Base-by-base conservation (phyloP, 75 land plant species). In the Picea glauca region DNA sequence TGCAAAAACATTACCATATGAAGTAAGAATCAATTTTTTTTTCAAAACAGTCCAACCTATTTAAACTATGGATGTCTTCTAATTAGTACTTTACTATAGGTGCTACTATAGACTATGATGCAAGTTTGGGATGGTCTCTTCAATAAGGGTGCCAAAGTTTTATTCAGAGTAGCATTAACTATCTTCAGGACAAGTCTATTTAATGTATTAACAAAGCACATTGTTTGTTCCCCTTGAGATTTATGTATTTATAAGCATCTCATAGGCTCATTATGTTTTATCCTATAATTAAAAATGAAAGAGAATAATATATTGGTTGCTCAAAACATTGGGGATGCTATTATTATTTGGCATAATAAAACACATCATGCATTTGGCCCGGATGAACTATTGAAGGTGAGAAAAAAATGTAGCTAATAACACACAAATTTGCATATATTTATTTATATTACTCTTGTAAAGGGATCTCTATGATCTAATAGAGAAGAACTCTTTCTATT, bases 1-100 rank as follows among this genome's bases (percentile, higher is more conserved):
- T 78, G 90, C 99, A 15, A 96, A 96, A 79, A 92, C 97, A 81
- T 83, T 96, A 63, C 99, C 99, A 32, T 96, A 95, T 33, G 99
- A 96, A 93, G 98, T 94, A 33, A 65, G 78, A 4, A 74, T 74
- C 31, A 54, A 15, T 18, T 67, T 67, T 67, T 67, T n/a, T 17
- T 17, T 17, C 35, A 33, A 11, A 67, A 67, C 33, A 43, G 4
- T 14, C 6, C 20, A 17, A 17, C 43, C 15, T 67, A 43, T 35
- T 66, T 67, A 64, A 30, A 31, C n/a, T 38, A 33, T 38, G 17
- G 5, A 64, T 35, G 40, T 67, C 43, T 67, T 38, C 33, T 5
- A 67, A 65, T 4, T 67, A 17, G 32, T 67, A 13, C 43, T 67
- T 63, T 63, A 5, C 8, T 67, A 40, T 67, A 46, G 67, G 18